Evolutionary conservation across 1,284 basidiomycete species (phyloP).

Genomic region (Moesziomyces antarcticus): DNA sequence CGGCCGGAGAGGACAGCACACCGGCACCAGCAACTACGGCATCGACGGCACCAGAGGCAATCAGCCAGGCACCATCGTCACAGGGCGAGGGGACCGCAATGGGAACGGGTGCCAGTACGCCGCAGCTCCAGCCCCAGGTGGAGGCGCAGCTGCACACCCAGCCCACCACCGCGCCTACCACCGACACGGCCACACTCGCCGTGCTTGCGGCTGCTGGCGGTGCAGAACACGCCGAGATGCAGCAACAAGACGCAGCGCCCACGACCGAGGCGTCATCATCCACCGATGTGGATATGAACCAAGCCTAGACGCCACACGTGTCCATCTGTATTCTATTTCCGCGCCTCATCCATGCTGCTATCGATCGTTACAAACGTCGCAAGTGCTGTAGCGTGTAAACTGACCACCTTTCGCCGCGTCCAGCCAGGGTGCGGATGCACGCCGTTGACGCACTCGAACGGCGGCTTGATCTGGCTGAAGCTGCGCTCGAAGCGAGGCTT

Average conservation of each 20-base stretch:
- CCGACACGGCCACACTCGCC: constrained; percentile 18
- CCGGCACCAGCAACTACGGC: not conserved
- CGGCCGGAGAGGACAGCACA: constrained; percentile 1
- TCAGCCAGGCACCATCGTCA: constrained; percentile 13
- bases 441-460: constrained; percentile 27
- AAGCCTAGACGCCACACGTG: constrained; percentile 6
- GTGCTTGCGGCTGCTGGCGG: constrained; percentile 21
- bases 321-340: constrained; percentile 6
- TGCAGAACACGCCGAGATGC: constrained; percentile 20
- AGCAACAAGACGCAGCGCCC: constrained; percentile 11
- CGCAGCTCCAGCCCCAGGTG: constrained; percentile 32
- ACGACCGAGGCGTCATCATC: no score
- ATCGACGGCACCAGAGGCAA: not conserved
- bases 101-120: constrained; percentile 14
- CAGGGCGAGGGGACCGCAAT: constrained; percentile 12
- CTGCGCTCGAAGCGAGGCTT: constrained; percentile 19
- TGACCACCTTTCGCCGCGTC: constrained; percentile 1
- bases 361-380: constrained; percentile 21
- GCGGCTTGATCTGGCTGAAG: constrained; percentile 30
- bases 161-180: constrained; percentile 4
- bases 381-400: constrained; percentile 18
- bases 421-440: constrained; percentile 13
- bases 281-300: constrained; percentile 36
- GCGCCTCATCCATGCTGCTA: not conserved
- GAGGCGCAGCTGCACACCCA: constrained; percentile 40